Base-by-base conservation (phyloP, 1,284 basidiomycete species). In the Stygiomarasmius scandens region DNA sequence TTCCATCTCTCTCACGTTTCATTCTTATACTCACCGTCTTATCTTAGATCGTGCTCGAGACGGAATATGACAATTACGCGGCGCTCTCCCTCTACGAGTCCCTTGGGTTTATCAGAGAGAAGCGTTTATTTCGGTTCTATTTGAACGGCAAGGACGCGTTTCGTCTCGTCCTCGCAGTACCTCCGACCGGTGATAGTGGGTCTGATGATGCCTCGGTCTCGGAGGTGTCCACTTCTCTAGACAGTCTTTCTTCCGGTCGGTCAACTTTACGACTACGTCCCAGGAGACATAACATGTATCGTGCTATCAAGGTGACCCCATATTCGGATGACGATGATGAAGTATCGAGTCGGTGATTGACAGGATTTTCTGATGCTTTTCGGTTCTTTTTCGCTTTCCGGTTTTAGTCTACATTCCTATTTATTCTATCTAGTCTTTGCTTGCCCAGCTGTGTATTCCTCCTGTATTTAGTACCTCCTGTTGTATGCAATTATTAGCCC, bases 21-120 rank as follows among this genome's bases (percentile, higher is more conserved):
- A 32, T 9, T 14, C 27, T 27, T 14, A 20, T 47, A 16, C 43
- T 52, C 3, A 45, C 49, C 32, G 14, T 11, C 34, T n/a, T n/a
- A 16, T 29, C 43, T 20, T 63, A 96, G 94, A 86, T 98, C 62
- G 89, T 96, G 1, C 86, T 99, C 52, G 97, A 99, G 77, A 99
- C 97, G 1, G 97, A 99, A 75, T 93, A 84, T 68, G 96, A 99
- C 77, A 99, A 99, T 73, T 71, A 75, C 14, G 85, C 93, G 2
- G 94, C 95, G 0, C 81, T 99, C 11, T 86, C 89, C 2, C 79
- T 99, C 12, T 99, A 99, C 74, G 91, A 92, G 63, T 87, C 89
- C 1, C 81, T 98, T 23, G 96, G 97, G 0, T 99, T 99, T 74
- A 89, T 98, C 24, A 85, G 93, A 48, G 96, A 98, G 77, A 99